Base-by-base conservation (phyloP, 306 rosid genomes). In the Sphenostylis stenocarpa region DNA sequence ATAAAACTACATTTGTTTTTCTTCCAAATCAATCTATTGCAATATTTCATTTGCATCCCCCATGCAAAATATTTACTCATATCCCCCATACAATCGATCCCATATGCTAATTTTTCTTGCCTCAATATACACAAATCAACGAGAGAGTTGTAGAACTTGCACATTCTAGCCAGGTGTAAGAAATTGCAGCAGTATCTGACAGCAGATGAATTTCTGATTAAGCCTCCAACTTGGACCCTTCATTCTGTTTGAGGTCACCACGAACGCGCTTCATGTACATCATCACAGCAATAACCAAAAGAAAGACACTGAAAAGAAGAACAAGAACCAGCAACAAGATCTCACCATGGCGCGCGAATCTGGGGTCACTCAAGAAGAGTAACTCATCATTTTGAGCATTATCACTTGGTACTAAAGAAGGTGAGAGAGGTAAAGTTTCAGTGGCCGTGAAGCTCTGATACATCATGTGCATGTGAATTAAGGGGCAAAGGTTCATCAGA, bases 291-390 rank as follows among this genome's bases (percentile, higher is more conserved):
- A 82, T 38, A 57, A 76, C 7, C 36, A 69, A 17, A 36, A 84
- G 31, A 49, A 84, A 73, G 70, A 72, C 4, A 21, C 62, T 13
- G 12, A 87, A 87, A n/a, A 77, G 24, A 17, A 84, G 64, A 29
- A 87, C 67, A 14, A 84, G 8, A 57, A 73, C 79, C 19, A 87
- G 77, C 76, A 82, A n/a, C 88, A 80, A 33, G 64, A 84, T 82
- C 78, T 79, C 78, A 52, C 90, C 90, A 28, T 84, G 79, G 19
- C 67, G 75, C 23, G 68, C 85, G 44, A 79, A 84, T 34, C 80
- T 47, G 4, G 85, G 83, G 83, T 87, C 80, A 12, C 60, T 48
- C 15, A 78, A 47, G 74, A 82, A 69, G 33, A 14, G 55, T 36
- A 52, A 36, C 14, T 49, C 64, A n/a, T 23, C 67, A 7, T 68